Conservation (phyloP, 768 basidiomycete genomes). For the Daedaleopsis sinensis region DNA sequence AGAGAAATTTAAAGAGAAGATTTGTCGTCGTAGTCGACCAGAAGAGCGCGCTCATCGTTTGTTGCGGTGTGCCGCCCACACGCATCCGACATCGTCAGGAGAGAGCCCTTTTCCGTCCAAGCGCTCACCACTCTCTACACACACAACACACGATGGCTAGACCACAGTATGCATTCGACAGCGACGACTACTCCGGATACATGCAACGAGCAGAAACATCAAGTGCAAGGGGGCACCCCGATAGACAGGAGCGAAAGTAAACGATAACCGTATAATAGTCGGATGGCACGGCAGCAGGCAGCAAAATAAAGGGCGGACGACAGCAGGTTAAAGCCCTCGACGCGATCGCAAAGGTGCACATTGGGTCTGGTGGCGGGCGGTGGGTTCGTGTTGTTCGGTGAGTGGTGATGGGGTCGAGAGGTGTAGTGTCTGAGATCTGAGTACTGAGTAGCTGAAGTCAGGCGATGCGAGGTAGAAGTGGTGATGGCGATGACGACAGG, state of each 20-base stretch:
- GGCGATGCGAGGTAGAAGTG: neutral
- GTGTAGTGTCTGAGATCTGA: neutral
- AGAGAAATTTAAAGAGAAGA: too few species aligned
- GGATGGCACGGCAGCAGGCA: neutral
- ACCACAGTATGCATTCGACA: slow-evolving; percentile 11
- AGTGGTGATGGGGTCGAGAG: neutral
- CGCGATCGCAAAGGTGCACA: slow-evolving; percentile 7
- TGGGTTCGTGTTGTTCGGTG: neutral
- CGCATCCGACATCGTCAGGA: too few species aligned
- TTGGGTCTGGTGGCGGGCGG: neutral
- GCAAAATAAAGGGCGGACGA: slow-evolving; percentile 8
- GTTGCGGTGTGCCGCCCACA: too few species aligned
- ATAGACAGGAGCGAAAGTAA: slow-evolving; percentile 11
- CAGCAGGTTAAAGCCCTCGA: slow-evolving; percentile 8
- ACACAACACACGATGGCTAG: neutral
- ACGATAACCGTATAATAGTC: slow-evolving; percentile 15
- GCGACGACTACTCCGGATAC: slow-evolving; percentile 10
- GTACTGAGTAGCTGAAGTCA: neutral
- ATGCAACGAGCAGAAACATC: slow-evolving; percentile 10
- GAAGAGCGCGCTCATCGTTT: too few species aligned
- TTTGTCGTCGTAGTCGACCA: too few species aligned
- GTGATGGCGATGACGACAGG: neutral
- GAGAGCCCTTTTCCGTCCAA: too few species aligned
- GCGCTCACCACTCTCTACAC: too few species aligned
- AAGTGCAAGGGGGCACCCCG: neutral